These are phyloP conservation scores for Sugiyamaella mastotermitis DNA, from an alignment of 805 yeast genomes.

Conservation along the genomic window DNA sequence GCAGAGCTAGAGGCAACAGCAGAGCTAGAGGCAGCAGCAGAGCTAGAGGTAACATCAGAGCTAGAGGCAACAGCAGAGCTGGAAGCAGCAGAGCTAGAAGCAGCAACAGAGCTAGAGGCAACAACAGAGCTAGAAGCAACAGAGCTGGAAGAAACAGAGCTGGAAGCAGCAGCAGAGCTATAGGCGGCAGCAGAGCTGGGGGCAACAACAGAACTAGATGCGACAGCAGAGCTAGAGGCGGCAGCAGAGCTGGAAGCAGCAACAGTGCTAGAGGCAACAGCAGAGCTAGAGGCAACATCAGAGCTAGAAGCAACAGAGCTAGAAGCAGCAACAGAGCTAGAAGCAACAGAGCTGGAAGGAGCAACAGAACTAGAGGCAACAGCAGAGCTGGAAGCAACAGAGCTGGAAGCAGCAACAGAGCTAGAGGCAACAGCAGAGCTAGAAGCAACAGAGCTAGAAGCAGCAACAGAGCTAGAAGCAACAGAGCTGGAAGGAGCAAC, in stretches of 20 bases:
- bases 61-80: background rate
- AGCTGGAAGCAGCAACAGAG: slow-evolving; percentile 3
- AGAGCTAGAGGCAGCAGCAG: too few relatives aligned
- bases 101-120: too few relatives aligned
- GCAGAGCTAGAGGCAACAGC: background rate
- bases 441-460: slow-evolving; percentile 1
- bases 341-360: slow-evolving; percentile 5
- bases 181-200: too few relatives aligned
- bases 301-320: background rate
- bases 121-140: too few relatives aligned
- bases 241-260: slow-evolving; percentile 5
- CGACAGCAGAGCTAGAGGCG: too few relatives aligned
- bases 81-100: too few relatives aligned
- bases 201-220: too few relatives aligned
- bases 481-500: too few relatives aligned
- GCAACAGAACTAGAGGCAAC: too few relatives aligned
- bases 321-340: slow-evolving; percentile 7
- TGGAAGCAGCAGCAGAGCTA: too few relatives aligned
- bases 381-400: slow-evolving; percentile 6
- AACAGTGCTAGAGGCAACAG: slow-evolving; percentile 5
- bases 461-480: too few relatives aligned
- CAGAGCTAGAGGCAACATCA: slow-evolving; percentile 8
- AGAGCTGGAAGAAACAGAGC: too few relatives aligned
- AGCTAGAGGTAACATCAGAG: slow-evolving; percentile 1
- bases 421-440: slow-evolving; percentile 5